Evolutionary conservation across 176 grass and related monocot species (phyloP).

Genomic region (Eleusine coracana): DNA sequence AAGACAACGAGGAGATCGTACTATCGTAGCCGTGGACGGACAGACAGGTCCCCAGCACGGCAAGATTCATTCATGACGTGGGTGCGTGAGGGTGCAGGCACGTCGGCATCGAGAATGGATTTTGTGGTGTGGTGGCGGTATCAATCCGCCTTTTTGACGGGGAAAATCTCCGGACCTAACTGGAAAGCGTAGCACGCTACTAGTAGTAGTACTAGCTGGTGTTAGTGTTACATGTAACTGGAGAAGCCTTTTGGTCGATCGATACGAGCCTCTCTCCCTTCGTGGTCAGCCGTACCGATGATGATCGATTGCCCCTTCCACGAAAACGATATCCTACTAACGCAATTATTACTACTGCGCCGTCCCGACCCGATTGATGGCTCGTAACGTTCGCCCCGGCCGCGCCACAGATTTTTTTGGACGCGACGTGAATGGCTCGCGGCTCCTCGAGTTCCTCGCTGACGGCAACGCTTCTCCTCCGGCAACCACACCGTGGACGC

Average conservation of each 20-base stretch:
- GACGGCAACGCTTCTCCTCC: neutral
- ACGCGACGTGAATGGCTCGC: neutral
- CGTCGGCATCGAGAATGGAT: neutral
- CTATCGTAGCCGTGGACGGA: no score
- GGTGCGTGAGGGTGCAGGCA: neutral
- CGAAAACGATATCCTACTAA: conserved; percentile 27
- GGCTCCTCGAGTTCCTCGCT: no score
- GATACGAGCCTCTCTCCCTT: neutral
- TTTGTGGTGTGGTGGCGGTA: neutral
- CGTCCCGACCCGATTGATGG: neutral
- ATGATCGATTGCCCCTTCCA: neutral
- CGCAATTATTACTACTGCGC: neutral
- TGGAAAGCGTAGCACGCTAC: neutral
- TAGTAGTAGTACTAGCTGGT: neutral
- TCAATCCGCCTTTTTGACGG: neutral
- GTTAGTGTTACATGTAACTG: neutral
- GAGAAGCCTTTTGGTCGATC: no score
- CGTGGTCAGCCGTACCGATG: conserved; percentile 6
- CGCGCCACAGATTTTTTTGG: neutral
- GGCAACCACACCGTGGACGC: no score
- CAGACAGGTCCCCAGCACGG: neutral
- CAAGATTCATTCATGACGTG: neutral
- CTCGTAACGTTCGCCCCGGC: neutral
- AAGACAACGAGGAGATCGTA: no score
- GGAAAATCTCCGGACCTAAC: neutral